These are phyloP conservation scores for Diaporthe ilicicola DNA, from an alignment of 2,329 filamentous ascomycete genomes.

Conservation along the genomic window DNA sequence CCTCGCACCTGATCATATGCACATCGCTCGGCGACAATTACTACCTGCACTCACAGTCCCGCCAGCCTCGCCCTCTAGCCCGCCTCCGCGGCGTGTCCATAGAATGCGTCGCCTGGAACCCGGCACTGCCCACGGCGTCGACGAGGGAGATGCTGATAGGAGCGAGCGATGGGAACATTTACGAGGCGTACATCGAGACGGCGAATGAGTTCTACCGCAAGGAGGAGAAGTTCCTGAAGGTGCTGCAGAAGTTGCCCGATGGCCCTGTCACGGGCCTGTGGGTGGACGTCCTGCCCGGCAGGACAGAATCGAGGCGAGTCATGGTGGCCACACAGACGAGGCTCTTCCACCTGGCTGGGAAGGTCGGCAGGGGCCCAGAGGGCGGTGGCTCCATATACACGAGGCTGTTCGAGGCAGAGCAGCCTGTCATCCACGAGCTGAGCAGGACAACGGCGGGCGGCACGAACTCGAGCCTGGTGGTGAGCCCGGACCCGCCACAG, in stretches of 20 bases:
- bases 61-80: constrained; percentile 82
- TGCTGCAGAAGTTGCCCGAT: constrained; percentile 82
- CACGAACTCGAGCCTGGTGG: constrained; percentile 72
- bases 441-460: constrained; percentile 62
- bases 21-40: constrained; percentile 95
- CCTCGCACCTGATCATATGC: constrained; percentile 90
- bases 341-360: constrained; percentile 83
- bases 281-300: constrained; percentile 76
- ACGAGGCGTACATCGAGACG: constrained; percentile 94
- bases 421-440: constrained; percentile 79
- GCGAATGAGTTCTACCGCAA: constrained; percentile 94
- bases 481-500: constrained; percentile 75
- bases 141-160: constrained; percentile 94
- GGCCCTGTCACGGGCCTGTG: constrained; percentile 86
- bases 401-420: constrained; percentile 87
- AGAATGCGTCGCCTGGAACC: constrained; percentile 94
- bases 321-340: constrained; percentile 81
- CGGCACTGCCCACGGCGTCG: constrained; percentile 88
- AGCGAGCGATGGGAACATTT: constrained; percentile 91
- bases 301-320: constrained; percentile 76
- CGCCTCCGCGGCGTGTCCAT: constrained; percentile 87
- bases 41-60: constrained; percentile 95
- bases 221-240: constrained; percentile 91
- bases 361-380: constrained; percentile 77
- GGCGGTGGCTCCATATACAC: constrained; percentile 87